A percentile compares a stretch with the other conserved stretches of the same genome.
These are phyloP conservation scores for Fusarium aywerte DNA, from an alignment of 2,329 filamentous ascomycete species.

Conservation along the genomic window DNA sequence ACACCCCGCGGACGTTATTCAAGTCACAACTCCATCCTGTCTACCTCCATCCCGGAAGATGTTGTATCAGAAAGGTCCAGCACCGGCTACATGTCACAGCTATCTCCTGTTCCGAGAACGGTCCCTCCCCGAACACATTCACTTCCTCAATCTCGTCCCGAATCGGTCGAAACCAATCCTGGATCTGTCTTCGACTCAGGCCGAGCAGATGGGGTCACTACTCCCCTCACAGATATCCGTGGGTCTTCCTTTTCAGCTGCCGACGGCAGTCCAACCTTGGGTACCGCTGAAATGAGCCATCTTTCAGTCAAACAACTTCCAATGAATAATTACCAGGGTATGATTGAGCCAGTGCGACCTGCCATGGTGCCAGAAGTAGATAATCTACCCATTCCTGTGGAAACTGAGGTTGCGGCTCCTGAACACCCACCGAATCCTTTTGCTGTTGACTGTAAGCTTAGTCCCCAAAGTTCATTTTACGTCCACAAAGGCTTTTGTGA, in stretches of 20 bases:
- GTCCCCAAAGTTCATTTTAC: constrained; percentile 60
- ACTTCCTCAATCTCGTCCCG: constrained; percentile 40
- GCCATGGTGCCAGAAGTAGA: constrained; percentile 34
- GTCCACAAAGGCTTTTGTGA: constrained; percentile 65
- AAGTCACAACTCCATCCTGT: constrained; percentile 39
- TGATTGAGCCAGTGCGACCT: constrained; percentile 10
- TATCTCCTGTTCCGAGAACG: constrained; percentile 25
- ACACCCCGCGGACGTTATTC: constrained; percentile 40
- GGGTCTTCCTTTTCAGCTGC: constrained; percentile 36
- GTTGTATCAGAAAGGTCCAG: constrained; percentile 37
- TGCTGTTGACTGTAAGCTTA: constrained; percentile 56
- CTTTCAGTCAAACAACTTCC: constrained; percentile 29
- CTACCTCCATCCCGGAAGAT: constrained; percentile 45
- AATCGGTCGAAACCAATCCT: constrained; percentile 41
- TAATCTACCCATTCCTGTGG: constrained; percentile 44
- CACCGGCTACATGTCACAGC: constrained; percentile 31
- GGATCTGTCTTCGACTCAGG: constrained; percentile 43
- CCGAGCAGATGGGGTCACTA: constrained; percentile 34
- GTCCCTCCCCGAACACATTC: constrained; percentile 33
- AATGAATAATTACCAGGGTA: constrained; percentile 33
- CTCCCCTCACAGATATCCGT: constrained; percentile 39
- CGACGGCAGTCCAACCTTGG: constrained; percentile 43
- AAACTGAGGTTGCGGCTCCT: constrained; percentile 28
- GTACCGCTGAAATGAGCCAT: constrained; percentile 38
- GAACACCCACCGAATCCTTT: constrained; percentile 35